phyloP scores from a whole-genome alignment of 1,284 basidiomycete genomes.

The Meripilus lineatus region DNA sequence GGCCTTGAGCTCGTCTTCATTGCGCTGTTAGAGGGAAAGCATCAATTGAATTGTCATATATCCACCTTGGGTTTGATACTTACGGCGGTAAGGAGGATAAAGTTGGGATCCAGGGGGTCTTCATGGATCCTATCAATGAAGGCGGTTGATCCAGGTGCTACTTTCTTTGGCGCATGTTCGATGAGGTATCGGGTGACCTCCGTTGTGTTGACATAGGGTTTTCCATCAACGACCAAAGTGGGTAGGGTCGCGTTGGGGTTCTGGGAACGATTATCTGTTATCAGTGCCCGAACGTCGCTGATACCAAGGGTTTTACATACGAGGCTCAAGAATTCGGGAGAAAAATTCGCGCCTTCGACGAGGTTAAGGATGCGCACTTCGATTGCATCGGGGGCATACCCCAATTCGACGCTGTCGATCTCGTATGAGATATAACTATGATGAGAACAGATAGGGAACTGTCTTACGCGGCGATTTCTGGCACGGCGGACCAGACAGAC shows the following conservation, averaged over 20 bases:
- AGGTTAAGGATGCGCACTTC: constrained; percentile 38
- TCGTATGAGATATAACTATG: neutral
- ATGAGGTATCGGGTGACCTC: constrained; percentile 46
- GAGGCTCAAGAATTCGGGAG: constrained; percentile 50
- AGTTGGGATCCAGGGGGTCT: constrained; percentile 56
- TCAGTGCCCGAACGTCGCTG: neutral
- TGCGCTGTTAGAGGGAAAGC: constrained; percentile 30
- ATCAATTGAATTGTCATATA: neutral
- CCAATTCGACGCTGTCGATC: constrained; percentile 36
- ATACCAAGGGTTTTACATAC: constrained; percentile 23
- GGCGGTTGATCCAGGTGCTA: constrained; percentile 28
- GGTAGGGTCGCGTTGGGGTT: constrained; percentile 55
- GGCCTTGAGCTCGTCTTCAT: constrained; percentile 47
- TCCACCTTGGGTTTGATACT: constrained; percentile 15
- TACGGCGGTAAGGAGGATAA: constrained; percentile 42
- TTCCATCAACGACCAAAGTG: constrained; percentile 40
- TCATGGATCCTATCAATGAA: constrained; percentile 46
- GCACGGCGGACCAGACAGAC: constrained; percentile 46
- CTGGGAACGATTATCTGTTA: constrained; percentile 21
- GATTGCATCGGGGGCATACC: constrained; percentile 31
- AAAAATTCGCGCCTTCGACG: constrained; percentile 56
- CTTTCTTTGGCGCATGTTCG: constrained; percentile 37
- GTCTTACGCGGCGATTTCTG: constrained; percentile 45
- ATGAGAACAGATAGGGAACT: neutral
- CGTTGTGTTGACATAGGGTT: constrained; percentile 42